Conservation (phyloP, 176 grass and related monocot species). For the Eleusine coracana region DNA sequence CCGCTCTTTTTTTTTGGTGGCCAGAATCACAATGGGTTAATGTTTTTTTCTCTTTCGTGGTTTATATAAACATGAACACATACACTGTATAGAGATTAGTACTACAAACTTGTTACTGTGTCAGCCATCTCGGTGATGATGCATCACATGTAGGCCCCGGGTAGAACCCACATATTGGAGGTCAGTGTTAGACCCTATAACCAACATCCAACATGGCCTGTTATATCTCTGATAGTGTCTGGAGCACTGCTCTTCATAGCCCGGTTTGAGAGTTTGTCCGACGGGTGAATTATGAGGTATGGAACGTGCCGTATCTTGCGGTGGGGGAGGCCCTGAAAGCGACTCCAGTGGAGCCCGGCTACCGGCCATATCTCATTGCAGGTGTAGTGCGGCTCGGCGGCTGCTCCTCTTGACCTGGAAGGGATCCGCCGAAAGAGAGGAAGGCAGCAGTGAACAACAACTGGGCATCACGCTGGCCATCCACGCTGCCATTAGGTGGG, state of each 20-base stretch:
- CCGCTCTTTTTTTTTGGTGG: background rate
- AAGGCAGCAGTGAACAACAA: background rate
- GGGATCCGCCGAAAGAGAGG: slow-evolving; percentile 20
- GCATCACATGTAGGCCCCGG: background rate
- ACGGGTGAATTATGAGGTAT: background rate
- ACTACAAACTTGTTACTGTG: slow-evolving; percentile 11
- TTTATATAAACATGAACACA: background rate
- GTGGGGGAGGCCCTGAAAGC: background rate
- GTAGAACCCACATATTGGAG: background rate
- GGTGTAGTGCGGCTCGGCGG: background rate
- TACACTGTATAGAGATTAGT: background rate
- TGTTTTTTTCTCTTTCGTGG: background rate
- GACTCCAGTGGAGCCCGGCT: background rate
- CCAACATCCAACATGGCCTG: background rate
- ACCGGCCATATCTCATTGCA: slow-evolving; percentile 28
- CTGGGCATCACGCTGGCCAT: slow-evolving; percentile 24
- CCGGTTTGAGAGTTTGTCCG: background rate
- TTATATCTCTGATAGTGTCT: background rate
- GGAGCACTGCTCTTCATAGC: background rate
- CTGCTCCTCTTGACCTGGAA: slow-evolving; percentile 15
- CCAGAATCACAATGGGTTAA: background rate
- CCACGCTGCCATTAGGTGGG: slow-evolving; percentile 7
- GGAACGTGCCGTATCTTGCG: background rate
- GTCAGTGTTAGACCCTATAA: background rate
- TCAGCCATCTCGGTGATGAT: background rate